Base-by-base conservation (phyloP, 176 grass and related monocot species). In the Carex pumila region DNA sequence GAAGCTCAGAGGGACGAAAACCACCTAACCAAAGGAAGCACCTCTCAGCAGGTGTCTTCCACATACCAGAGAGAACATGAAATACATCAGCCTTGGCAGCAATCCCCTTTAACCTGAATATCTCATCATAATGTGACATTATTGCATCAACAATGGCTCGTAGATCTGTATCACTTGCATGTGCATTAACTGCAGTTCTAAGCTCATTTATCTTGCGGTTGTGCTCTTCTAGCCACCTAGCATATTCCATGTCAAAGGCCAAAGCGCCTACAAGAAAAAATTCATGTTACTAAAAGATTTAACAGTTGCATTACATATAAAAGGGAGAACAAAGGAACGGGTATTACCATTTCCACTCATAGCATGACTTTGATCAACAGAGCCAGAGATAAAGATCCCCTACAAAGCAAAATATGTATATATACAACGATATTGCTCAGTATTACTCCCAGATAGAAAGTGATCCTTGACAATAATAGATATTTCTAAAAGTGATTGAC, bases 371-470 rank as follows among this genome's bases (percentile, higher is more conserved):
- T 95, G 96, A 57, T 99, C 96, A 68, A 89, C 91, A 85, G 96
- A 93, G 84, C 93, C 91, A 71, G 96, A 99, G 89, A 99, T 99
- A 90, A 99, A 99, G 54, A 99, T 95, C 62, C 93, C 96, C 96
- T 99, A 89, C n/a, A 69, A 86, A 85, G 77, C 30, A 19, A 19
- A 52, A 79, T 34, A 65, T 31, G n/a, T 41, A 71, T 41, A 71
- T 71, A 71, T 10, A 71, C 68, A 71, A 71, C 21, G 47, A 57
- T 9, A 7, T 78, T 78, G 13, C 14, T 34, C 29, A 45, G 13
- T 25, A 65, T 65, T 25, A 81, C 59, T 81, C 22, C 57, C 6
- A 63, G 17, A 65, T 49, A n/a, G 19, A 13, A 49, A 47, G 17
- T 81, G 43, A 63, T 81, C 21, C 7, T 64, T 66, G 15, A 62